Conservation (phyloP, 2,329 filamentous ascomycete species). For the Cercospora nicotianae region DNA sequence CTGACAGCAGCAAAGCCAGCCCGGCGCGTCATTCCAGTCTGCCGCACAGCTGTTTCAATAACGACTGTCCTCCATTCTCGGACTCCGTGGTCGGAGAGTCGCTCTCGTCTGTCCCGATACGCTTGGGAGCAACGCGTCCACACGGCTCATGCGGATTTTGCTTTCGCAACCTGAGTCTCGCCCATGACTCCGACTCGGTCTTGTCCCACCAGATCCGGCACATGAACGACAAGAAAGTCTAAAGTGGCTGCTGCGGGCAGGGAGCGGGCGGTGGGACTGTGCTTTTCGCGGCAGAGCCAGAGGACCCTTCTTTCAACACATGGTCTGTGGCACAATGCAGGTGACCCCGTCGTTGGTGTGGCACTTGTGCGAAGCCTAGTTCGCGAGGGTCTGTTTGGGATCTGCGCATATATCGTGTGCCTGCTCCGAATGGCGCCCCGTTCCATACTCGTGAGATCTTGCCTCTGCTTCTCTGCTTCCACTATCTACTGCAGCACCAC, state of each 20-base stretch:
- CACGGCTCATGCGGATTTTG: background rate
- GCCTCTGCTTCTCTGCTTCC: background rate
- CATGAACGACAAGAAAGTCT: background rate
- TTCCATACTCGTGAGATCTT: background rate
- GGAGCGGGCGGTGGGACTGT: background rate
- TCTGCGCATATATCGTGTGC: slow-evolving; percentile 11
- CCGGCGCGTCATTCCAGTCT: background rate
- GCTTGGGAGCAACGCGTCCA: background rate
- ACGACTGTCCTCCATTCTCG: background rate
- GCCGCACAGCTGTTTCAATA: background rate
- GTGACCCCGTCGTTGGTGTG: slow-evolving; percentile 5
- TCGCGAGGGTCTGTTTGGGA: slow-evolving; percentile 14
- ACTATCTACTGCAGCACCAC: background rate
- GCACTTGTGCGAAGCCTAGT: slow-evolving; percentile 4
- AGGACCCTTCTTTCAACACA: background rate
- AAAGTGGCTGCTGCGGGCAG: background rate
- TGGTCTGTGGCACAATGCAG: slow-evolving; percentile 3
- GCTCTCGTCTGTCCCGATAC: background rate
- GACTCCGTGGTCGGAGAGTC: background rate
- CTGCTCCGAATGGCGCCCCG: background rate
- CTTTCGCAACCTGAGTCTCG: background rate
- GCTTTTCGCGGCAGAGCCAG: background rate
- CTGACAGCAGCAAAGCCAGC: background rate
- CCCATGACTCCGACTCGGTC: slow-evolving; percentile 6
- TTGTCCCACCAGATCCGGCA: slow-evolving; percentile 11